Evolutionary conservation across 2,329 filamentous ascomycete genomes (phyloP).

Genomic region (Dactylellina drechsleri): DNA sequence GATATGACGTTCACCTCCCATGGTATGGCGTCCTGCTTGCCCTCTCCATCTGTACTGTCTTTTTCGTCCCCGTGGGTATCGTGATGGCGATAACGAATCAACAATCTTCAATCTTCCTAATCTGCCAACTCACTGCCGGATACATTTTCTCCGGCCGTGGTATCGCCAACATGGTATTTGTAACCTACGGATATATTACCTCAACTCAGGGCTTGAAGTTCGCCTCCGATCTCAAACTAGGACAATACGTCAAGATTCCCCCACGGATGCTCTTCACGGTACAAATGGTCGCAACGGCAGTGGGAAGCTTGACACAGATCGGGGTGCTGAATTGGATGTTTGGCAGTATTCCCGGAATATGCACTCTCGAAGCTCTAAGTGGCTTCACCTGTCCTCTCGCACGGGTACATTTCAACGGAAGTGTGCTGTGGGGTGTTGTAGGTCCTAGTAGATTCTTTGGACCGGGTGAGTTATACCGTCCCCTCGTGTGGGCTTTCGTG

Average conservation of each 20-base stretch:
- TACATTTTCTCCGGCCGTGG: slow-evolving; percentile 83
- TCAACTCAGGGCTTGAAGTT: slow-evolving; percentile 91
- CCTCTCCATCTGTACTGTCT: slow-evolving; percentile 78
- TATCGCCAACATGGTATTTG: slow-evolving; percentile 92
- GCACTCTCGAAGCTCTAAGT: slow-evolving; percentile 81
- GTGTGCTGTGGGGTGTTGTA: slow-evolving; percentile 88
- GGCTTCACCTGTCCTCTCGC: slow-evolving; percentile 89
- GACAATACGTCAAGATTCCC: slow-evolving; percentile 88
- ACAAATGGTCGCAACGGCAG: slow-evolving; percentile 77
- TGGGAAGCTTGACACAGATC: slow-evolving; percentile 84
- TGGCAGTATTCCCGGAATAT: slow-evolving; percentile 77
- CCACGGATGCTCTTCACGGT: slow-evolving; percentile 81
- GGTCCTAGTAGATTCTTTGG: slow-evolving; percentile 86
- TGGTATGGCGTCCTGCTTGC: slow-evolving; percentile 88
- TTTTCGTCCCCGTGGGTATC: slow-evolving; percentile 91
- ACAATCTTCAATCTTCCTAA: slow-evolving; percentile 84
- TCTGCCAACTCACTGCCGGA: slow-evolving; percentile 86
- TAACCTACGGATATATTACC: slow-evolving; percentile 89
- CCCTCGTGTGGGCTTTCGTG: slow-evolving; percentile 82
- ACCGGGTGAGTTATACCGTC: slow-evolving; percentile 75
- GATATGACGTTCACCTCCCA: slow-evolving; percentile 81
- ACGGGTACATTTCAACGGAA: slow-evolving; percentile 88
- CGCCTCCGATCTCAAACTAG: slow-evolving; percentile 84
- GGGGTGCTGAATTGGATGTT: slow-evolving; percentile 92
- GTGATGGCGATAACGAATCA: slow-evolving; percentile 94